phyloP scores from a whole-genome alignment of 2,329 filamentous ascomycete species.

The Tolypocladium album region DNA sequence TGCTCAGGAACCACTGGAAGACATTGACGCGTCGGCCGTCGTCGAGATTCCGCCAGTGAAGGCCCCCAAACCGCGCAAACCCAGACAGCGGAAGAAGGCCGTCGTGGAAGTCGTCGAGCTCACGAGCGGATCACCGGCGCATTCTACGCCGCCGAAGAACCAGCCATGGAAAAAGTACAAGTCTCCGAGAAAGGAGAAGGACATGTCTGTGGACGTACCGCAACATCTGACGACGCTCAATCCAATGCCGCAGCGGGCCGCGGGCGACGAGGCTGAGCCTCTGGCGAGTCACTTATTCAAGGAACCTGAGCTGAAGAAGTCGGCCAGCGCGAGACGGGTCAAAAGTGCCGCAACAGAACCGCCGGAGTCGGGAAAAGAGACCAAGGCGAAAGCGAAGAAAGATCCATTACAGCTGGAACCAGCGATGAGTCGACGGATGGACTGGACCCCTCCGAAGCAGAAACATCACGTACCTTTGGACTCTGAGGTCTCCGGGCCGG shows the following conservation, averaged over 20 bases:
- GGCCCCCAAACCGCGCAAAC: constrained; percentile 8
- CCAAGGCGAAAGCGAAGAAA: constrained; percentile 5
- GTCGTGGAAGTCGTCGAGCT: constrained; percentile 1
- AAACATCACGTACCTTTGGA: constrained; percentile 18
- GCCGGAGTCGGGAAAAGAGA: constrained; percentile 5
- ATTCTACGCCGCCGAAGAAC: constrained; percentile 8
- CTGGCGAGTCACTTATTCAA: neutral
- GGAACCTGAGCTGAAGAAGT: constrained; percentile 1
- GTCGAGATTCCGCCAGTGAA: constrained; percentile 11
- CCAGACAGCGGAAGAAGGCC: constrained; percentile 7
- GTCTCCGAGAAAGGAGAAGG: constrained; percentile 3
- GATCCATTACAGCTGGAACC: constrained; percentile 26
- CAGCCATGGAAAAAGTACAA: constrained; percentile 28
- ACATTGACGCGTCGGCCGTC: constrained; percentile 8
- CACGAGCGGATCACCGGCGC: neutral
- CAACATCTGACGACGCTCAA: neutral
- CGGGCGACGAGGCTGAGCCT: constrained; percentile 4
- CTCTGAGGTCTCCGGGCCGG: constrained; percentile 17
- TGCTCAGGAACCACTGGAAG: neutral
- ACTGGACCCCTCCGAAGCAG: constrained; percentile 58
- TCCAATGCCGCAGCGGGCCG: neutral
- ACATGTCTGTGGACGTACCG: neutral
- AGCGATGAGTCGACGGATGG: constrained; percentile 43
- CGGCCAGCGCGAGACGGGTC: constrained; percentile 3
- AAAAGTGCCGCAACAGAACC: constrained; percentile 18